Evolutionary conservation across 1,139 yeast genomes (phyloP), one percentile per base, ranked within the genome.

Genomic region (Blastobotrys aristatus): DNA sequence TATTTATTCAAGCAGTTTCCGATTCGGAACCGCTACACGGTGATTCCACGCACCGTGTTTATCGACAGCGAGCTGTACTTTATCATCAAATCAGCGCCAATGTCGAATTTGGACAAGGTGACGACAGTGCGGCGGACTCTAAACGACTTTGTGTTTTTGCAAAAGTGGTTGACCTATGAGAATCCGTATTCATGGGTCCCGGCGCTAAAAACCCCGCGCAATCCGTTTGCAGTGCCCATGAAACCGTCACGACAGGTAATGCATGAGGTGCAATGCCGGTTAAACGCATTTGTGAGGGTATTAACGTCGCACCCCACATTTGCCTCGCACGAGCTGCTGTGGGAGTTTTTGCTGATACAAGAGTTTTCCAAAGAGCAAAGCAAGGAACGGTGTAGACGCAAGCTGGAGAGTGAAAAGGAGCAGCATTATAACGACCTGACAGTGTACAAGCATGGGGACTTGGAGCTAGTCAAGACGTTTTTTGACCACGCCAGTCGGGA

Each of bases 271-370:
- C 69, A 79, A 40, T 74, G 73, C 33, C 67, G 68, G 34, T 58
- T 82, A 43, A 81, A 80, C 50, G 56, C 71, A 7, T 71, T 77
- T 45, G 63, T 82, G 21, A 66, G 70, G 32, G 63, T 72, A 11
- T 55, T 80, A 29, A 57, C 66, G 2, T 56, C 62, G 16, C 71
- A 64, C 44, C 69, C 71, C 11, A 53, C 62, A 22, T 58, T 67
- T 50, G 48, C 61, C 13, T 52, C 59, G 20, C 70, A 70, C 48
- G 71, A 64, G 40, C 58, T 73, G 11, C 54, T 74, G 35, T 71
- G 77, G 72, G 74, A 71, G 50, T 76, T 76, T 55, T 58, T 78
- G 24, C 58, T 70, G 2, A 60, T 67, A 3, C 69, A 69, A 14
- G 69, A 67, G 6, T 55, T 70, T 30, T 58, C 68, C 40, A 68